These are phyloP conservation scores for Linnemannia hyalina DNA, from an alignment of 192 early-diverging fungal genomes.

Conservation along the genomic window DNA sequence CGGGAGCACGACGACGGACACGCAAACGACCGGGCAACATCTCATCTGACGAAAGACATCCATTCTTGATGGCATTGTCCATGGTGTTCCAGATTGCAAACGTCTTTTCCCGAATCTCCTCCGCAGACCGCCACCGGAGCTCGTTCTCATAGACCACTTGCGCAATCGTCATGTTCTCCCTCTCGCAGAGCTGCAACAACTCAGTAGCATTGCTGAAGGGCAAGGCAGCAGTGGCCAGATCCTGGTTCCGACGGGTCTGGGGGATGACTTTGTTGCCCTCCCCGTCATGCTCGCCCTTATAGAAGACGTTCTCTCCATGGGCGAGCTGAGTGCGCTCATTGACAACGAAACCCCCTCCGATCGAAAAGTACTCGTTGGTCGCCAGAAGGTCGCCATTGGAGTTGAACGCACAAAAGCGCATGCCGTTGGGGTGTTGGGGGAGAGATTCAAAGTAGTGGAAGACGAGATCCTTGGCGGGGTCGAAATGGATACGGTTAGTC, in stretches of 20 bases:
- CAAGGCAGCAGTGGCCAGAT: conserved; percentile 81
- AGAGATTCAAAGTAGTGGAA: conserved; percentile 90
- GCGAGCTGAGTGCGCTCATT: conserved; percentile 88
- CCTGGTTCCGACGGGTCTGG: conserved; percentile 74
- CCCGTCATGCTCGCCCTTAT: conserved; percentile 59
- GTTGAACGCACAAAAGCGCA: conserved; percentile 93
- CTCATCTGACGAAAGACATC: conserved; percentile 73
- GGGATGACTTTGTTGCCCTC: conserved; percentile 52
- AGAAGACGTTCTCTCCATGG: conserved; percentile 71
- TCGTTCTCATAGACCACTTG: conserved; percentile 97
- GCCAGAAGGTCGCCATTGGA: conserved; percentile 81
- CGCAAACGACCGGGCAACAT: conserved; percentile 85
- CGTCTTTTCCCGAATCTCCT: conserved; percentile 82
- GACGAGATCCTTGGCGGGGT: conserved; percentile 86
- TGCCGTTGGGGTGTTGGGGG: conserved; percentile 96
- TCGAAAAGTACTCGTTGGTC: conserved; percentile 96
- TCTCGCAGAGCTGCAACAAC: conserved; percentile 84
- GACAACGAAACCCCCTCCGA: conserved; percentile 96
- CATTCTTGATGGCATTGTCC: conserved; percentile 87
- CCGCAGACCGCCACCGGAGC: conserved; percentile 87
- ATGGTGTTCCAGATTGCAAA: conserved; percentile 93
- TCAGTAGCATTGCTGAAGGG: conserved; percentile 87
- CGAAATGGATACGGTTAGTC: conserved; percentile 83
- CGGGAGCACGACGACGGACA: conserved; percentile 88
- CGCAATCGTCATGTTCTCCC: conserved; percentile 91